Percentiles rank a stretch among this genome's conserved stretches.
These are phyloP conservation scores for Exophiala sideris DNA, from an alignment of 2,329 filamentous ascomycete genomes.

Conservation along the genomic window DNA sequence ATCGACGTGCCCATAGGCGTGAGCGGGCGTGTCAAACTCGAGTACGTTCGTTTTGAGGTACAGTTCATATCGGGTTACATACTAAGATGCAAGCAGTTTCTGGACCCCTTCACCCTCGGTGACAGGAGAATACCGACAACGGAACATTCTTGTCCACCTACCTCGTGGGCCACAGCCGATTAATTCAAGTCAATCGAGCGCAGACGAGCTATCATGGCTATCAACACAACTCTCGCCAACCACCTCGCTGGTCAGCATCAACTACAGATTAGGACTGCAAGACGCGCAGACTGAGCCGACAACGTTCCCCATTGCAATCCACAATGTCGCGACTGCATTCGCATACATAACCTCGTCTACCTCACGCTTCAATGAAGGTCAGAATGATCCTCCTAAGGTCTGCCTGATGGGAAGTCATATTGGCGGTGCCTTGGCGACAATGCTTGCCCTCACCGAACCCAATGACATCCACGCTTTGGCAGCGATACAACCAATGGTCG, in stretches of 20 bases:
- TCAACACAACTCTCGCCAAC: constrained; percentile 33
- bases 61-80: background rate
- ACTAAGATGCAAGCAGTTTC: background rate
- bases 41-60: constrained; percentile 7
- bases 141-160: constrained; percentile 37
- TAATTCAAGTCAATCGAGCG: background rate
- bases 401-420: constrained; percentile 36
- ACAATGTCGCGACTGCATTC: constrained; percentile 30
- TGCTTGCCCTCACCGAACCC: constrained; percentile 41
- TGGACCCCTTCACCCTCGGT: background rate
- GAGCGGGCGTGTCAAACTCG: constrained; percentile 10
- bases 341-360: constrained; percentile 22
- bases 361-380: constrained; percentile 11
- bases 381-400: constrained; percentile 18
- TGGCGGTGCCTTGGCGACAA: constrained; percentile 41
- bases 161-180: constrained; percentile 36
- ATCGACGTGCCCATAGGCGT: constrained; percentile 16
- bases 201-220: constrained; percentile 12
- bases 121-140: constrained; percentile 1
- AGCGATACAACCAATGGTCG: constrained; percentile 32
- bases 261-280: constrained; percentile 37
- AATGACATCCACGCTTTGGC: constrained; percentile 36
- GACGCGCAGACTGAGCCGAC: background rate
- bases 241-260: constrained; percentile 39
- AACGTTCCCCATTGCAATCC: constrained; percentile 29